These are phyloP conservation scores for Phaffomyces opuntiae DNA, from an alignment of 805 yeast species.

Conservation along the genomic window DNA sequence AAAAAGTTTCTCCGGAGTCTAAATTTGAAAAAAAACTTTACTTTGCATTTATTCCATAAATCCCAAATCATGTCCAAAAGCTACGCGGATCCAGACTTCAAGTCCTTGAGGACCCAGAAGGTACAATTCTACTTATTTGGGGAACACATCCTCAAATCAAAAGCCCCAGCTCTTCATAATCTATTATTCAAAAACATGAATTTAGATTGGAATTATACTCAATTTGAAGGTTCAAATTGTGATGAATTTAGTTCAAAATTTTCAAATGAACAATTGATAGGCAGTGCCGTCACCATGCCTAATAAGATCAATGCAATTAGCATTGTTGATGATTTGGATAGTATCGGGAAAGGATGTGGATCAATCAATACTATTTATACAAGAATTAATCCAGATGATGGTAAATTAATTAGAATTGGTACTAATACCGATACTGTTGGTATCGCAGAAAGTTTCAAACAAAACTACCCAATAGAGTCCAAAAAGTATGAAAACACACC, in stretches of 20 bases:
- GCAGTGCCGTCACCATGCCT: constrained; percentile 23
- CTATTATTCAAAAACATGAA: constrained; percentile 13
- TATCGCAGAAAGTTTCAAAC: constrained; percentile 15
- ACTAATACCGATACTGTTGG: constrained; percentile 24
- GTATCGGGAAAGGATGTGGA: constrained; percentile 21
- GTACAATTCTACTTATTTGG: constrained; percentile 20
- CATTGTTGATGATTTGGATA: constrained; percentile 17
- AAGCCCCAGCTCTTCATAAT: constrained; percentile 21
- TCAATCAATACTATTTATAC: constrained; percentile 22
- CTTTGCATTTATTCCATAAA: not conserved
- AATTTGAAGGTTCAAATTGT: constrained; percentile 18
- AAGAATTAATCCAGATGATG: constrained; percentile 5
- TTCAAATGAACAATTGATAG: constrained; percentile 10
- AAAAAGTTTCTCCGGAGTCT: too few relatives aligned
- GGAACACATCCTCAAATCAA: constrained; percentile 18
- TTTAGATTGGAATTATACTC: constrained; percentile 18
- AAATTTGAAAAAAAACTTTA: too few relatives aligned
- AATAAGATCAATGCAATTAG: constrained; percentile 18
- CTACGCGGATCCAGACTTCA: constrained; percentile 5
- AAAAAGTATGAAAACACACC: constrained; percentile 10
- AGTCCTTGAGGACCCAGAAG: not conserved
- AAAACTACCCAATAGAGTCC: constrained; percentile 17
- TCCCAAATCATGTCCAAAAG: not conserved
- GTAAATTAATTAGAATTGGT: constrained; percentile 12
- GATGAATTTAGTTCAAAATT: constrained; percentile 11